These are phyloP conservation scores for Fusarium stilboides DNA, from an alignment of 2,329 filamentous ascomycete species.

Conservation along the genomic window DNA sequence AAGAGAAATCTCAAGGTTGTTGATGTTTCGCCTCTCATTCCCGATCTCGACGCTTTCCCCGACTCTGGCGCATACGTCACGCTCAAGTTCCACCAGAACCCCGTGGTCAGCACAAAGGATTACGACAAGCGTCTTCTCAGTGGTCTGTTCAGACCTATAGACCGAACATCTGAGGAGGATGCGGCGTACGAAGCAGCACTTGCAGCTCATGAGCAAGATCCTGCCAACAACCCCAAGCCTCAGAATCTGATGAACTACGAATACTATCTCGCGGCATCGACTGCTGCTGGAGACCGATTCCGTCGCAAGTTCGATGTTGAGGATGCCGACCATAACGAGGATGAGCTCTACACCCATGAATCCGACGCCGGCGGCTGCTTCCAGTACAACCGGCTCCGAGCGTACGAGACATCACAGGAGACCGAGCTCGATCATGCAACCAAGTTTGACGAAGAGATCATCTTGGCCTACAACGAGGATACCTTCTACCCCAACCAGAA, in stretches of 20 bases:
- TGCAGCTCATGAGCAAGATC: slow-evolving; percentile 71
- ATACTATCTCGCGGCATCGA: slow-evolving; percentile 72
- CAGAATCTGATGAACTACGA: slow-evolving; percentile 75
- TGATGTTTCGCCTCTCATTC: slow-evolving; percentile 73
- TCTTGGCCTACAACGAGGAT: slow-evolving; percentile 71
- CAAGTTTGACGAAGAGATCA: slow-evolving; percentile 76
- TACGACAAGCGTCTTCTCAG: slow-evolving; percentile 75
- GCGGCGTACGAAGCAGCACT: slow-evolving; percentile 65
- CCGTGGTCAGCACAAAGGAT: slow-evolving; percentile 64
- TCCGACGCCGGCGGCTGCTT: slow-evolving; percentile 67
- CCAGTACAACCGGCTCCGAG: slow-evolving; percentile 73
- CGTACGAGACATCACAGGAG: slow-evolving; percentile 75
- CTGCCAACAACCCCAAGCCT: slow-evolving; percentile 68
- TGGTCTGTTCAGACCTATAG: slow-evolving; percentile 73
- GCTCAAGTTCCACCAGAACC: slow-evolving; percentile 78
- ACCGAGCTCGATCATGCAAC: slow-evolving; percentile 69
- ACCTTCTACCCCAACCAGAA: slow-evolving; percentile 66
- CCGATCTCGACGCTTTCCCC: slow-evolving; percentile 78
- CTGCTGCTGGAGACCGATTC: slow-evolving; percentile 67
- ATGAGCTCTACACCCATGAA: slow-evolving; percentile 68
- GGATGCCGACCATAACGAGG: slow-evolving; percentile 68
- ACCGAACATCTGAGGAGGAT: slow-evolving; percentile 69
- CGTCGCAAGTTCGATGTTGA: slow-evolving; percentile 72
- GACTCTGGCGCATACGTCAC: slow-evolving; percentile 79
- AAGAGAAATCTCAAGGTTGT: slow-evolving; percentile 72